Conservation (phyloP, 2,329 filamentous ascomycete genomes). For the Trichoderma sp. region DNA sequence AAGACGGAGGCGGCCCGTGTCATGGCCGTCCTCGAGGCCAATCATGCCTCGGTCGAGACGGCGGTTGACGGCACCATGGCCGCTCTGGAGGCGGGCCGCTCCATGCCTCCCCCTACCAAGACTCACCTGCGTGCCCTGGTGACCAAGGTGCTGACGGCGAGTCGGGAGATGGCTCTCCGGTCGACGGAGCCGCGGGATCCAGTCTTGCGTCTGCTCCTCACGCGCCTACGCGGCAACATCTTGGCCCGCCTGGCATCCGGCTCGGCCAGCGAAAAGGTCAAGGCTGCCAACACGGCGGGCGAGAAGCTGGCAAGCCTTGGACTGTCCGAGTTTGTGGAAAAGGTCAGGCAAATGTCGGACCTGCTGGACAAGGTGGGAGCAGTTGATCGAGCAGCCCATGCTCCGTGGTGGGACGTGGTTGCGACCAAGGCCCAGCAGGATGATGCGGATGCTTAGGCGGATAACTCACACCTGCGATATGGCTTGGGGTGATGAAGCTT, state of each 20-base stretch:
- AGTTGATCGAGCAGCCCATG: constrained; percentile 67
- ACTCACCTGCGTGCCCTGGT: constrained; percentile 56
- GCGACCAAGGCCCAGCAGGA: constrained; percentile 53
- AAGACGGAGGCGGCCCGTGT: constrained; percentile 70
- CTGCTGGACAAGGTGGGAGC: constrained; percentile 61
- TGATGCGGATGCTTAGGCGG: constrained; percentile 28
- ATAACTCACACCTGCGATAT: background rate
- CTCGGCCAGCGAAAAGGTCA: constrained; percentile 67
- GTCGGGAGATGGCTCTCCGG: constrained; percentile 42
- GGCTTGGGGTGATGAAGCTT: too few species aligned
- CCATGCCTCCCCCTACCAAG: constrained; percentile 63
- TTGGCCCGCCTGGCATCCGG: constrained; percentile 61
- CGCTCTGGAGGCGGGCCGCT: constrained; percentile 58
- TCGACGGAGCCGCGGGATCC: constrained; percentile 50
- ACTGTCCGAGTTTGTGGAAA: constrained; percentile 69
- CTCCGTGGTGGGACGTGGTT: constrained; percentile 67
- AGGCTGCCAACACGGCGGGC: constrained; percentile 63
- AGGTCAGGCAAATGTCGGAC: constrained; percentile 67
- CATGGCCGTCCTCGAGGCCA: constrained; percentile 62
- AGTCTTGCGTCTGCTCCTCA: constrained; percentile 64
- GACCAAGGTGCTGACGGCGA: constrained; percentile 52
- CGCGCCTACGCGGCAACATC: constrained; percentile 64
- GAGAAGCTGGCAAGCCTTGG: constrained; percentile 68
- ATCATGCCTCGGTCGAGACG: constrained; percentile 48
- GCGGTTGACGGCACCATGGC: constrained; percentile 60